Evolutionary conservation across 2,329 filamentous ascomycete genomes (phyloP), one percentile per base, ranked within the genome.

Genomic region (Nectriaceae sp.): DNA sequence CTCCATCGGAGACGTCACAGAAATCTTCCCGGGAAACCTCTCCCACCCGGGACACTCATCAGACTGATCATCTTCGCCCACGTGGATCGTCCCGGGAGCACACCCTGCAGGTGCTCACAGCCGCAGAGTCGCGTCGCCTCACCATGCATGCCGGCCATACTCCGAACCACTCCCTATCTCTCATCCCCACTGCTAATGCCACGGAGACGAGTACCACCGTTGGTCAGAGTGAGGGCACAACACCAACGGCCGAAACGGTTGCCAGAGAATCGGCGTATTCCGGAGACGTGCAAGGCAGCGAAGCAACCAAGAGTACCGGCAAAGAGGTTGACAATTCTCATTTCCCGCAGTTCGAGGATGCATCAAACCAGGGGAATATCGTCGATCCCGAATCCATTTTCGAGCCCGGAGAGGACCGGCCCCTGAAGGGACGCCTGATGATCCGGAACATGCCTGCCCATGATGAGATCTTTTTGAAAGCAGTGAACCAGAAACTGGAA

Each of bases 121-220:
- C 75, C 6, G 70, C 75, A 5, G 80, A 78, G 57, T 70, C 72
- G 37, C 71, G 69, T 41, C 73, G 82, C 38, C 74, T 84, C 35
- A 83, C 75, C 1, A 80, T 85, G 75, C 77, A 85, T 62, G 82
- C 82, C 18, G 82, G 82, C 1, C 82, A 85, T 63, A 85, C 82
- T 2, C 82, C 82, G 5, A 84, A 75, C 42, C 81, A 84, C 60
- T 82, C 80, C 1, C 67, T 83, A 11, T 82, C 81, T 4, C 65
- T 76, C 2, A 65, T 82, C 15, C 70, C 72, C 5, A 77, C 75
- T 10, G 67, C 72, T 39, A 67, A 69, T 8, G 71, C 72, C 11
- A 75, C 75, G 2, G 70, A 66, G 11, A 52, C 60, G 21, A 59
- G 55, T 44, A 62, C 65, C 11, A 52, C 62, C 10, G 46, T 55